A percentile compares a stretch with the other conserved stretches of the same genome.
These are phyloP conservation scores for Salix suchowensis DNA, from an alignment of 345 rosid genomes.

Conservation along the genomic window DNA sequence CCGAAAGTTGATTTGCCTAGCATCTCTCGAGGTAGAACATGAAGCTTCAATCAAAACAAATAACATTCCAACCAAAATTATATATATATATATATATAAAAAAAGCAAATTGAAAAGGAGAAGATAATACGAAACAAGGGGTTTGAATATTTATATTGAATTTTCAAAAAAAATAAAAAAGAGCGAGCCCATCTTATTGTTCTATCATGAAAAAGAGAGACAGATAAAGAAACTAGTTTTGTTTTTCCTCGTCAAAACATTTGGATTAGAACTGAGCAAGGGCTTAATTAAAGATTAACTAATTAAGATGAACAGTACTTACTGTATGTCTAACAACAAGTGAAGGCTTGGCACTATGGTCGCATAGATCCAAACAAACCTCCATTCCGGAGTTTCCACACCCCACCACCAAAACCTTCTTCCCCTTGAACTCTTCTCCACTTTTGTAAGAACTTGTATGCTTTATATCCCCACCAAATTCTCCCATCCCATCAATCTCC, in stretches of 20 bases:
- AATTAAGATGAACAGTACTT: conserved; percentile 1
- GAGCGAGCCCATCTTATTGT: neutral
- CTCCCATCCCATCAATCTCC: conserved; percentile 37
- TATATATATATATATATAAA: no score
- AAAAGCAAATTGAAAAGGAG: neutral
- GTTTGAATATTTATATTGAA: neutral
- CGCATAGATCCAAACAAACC: conserved; percentile 46
- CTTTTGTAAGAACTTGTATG: conserved; percentile 42
- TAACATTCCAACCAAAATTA: neutral
- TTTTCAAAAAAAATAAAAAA: neutral
- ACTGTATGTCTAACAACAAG: conserved; percentile 46
- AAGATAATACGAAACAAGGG: neutral
- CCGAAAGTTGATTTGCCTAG: conserved; percentile 83
- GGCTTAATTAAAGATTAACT: neutral
- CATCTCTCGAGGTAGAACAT: conserved; percentile 89
- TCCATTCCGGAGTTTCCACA: conserved; percentile 66
- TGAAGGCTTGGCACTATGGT: conserved; percentile 42
- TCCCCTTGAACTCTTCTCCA: conserved; percentile 32
- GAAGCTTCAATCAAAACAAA: conserved; percentile 48
- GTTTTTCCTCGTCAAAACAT: neutral
- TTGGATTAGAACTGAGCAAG: neutral
- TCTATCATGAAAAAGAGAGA: neutral
- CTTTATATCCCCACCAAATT: conserved; percentile 35
- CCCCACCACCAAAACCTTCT: conserved; percentile 49
- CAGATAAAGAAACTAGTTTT: no score